Conservation (phyloP, 495 filamentous ascomycete species). For the Ascobolus immersus region DNA sequence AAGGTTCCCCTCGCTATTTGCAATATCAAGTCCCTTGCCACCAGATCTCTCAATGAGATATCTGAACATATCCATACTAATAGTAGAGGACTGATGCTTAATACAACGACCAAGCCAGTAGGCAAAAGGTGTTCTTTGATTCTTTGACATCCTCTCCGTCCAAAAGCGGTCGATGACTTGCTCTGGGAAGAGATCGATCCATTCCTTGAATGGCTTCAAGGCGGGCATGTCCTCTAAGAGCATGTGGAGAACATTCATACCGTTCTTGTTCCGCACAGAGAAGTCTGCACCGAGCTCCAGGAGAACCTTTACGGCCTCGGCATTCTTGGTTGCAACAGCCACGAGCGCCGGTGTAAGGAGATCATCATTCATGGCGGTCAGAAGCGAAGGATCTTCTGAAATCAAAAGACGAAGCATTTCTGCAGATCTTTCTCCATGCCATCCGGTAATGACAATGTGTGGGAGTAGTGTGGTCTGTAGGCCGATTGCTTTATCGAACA, state of each 20-base stretch:
- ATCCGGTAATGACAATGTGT: slow-evolving; percentile 8
- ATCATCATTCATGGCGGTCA: slow-evolving; percentile 5
- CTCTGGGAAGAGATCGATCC: slow-evolving; percentile 4
- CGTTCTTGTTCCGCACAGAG: slow-evolving; percentile 7
- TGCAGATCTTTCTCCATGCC: slow-evolving; percentile 7
- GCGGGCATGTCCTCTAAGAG: background rate
- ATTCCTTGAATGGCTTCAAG: background rate
- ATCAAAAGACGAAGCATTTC: slow-evolving; percentile 9
- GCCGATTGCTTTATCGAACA: slow-evolving; percentile 11
- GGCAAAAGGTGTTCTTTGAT: slow-evolving; percentile 6
- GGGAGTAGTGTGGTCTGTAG: slow-evolving; percentile 9
- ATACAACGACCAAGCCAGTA: slow-evolving; percentile 6
- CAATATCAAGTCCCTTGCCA: slow-evolving; percentile 6
- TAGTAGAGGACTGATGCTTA: no score
- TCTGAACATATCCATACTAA: no score
- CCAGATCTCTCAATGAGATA: slow-evolving; percentile 6
- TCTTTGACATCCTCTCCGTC: slow-evolving; percentile 5
- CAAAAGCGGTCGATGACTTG: slow-evolving; percentile 5
- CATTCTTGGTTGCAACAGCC: slow-evolving; percentile 1
- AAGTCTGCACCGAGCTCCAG: slow-evolving; percentile 8
- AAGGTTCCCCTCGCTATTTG: slow-evolving; percentile 9
- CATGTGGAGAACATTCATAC: slow-evolving; percentile 8
- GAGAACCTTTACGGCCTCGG: slow-evolving; percentile 2
- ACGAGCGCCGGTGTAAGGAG: slow-evolving; percentile 9
- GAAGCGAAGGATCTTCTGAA: slow-evolving; percentile 2